These are phyloP conservation scores for Ricinus communis DNA, from an alignment of 345 rosid genomes.

Conservation along the genomic window DNA sequence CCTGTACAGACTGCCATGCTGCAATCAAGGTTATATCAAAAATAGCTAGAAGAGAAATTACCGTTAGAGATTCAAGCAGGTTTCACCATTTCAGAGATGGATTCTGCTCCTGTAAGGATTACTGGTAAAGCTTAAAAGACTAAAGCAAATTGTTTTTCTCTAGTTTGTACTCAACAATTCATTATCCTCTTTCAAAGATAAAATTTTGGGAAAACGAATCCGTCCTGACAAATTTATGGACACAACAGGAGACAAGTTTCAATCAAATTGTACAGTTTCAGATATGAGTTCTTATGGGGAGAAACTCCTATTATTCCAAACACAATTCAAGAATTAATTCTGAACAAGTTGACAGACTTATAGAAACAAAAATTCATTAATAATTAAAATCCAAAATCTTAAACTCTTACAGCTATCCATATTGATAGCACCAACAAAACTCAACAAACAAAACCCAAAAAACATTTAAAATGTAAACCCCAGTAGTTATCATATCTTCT, in stretches of 20 bases:
- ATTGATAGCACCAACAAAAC: background rate
- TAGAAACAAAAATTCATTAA: background rate
- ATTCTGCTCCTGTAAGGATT: slow-evolving; percentile 74
- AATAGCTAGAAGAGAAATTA: slow-evolving; percentile 70
- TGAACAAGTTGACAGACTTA: too few relatives aligned
- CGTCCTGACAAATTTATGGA: too few relatives aligned
- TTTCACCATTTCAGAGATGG: slow-evolving; percentile 85
- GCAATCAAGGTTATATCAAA: slow-evolving; percentile 83
- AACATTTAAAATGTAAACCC: background rate
- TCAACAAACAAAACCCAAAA: background rate
- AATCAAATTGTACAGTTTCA: too few relatives aligned
- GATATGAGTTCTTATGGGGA: too few relatives aligned
- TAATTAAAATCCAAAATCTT: background rate
- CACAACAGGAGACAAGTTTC: too few relatives aligned
- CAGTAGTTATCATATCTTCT: slow-evolving; percentile 15
- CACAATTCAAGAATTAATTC: too few relatives aligned
- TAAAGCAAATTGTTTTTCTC: too few relatives aligned
- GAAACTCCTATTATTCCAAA: too few relatives aligned
- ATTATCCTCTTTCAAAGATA: too few relatives aligned
- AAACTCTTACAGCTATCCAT: background rate
- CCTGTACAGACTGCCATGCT: slow-evolving; percentile 83
- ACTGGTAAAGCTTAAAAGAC: slow-evolving; percentile 71
- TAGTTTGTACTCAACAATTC: too few relatives aligned
- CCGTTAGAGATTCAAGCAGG: slow-evolving; percentile 83
- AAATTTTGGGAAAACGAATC: too few relatives aligned